phyloP scores from a whole-genome alignment of 441 rosid species.

The California macrophylla region DNA sequence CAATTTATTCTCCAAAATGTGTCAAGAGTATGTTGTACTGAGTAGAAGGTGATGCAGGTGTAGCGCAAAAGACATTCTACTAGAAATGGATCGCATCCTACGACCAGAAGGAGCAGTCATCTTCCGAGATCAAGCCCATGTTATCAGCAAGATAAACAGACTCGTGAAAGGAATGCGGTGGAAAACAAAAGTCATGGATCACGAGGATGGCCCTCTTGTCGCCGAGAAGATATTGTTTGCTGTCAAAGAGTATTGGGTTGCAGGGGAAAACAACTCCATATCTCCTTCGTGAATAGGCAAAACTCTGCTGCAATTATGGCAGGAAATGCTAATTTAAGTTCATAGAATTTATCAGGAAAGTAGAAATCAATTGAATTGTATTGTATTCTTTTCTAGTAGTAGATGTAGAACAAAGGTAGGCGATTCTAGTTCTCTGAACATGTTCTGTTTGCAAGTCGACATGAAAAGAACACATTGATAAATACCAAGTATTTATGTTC shows the following conservation, averaged over 20 bases:
- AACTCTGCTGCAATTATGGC: too few species aligned
- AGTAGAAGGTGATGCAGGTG: slow-evolving; percentile 39
- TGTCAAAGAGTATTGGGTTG: neutral
- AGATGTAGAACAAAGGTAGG: too few species aligned
- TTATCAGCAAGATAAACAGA: slow-evolving; percentile 53
- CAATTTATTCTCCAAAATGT: too few species aligned
- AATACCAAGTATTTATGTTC: too few species aligned
- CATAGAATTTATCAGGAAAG: too few species aligned
- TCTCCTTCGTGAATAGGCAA: neutral
- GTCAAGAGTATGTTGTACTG: too few species aligned
- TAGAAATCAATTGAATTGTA: too few species aligned
- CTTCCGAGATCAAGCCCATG: slow-evolving; percentile 68
- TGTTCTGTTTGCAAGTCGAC: too few species aligned
- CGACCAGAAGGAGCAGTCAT: slow-evolving; percentile 85
- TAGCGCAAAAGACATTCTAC: slow-evolving; percentile 65
- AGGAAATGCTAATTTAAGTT: too few species aligned
- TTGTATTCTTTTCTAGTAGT: too few species aligned
- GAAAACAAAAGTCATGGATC: slow-evolving; percentile 77
- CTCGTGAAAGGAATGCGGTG: slow-evolving; percentile 75
- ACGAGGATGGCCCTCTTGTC: slow-evolving; percentile 90
- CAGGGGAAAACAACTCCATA: neutral
- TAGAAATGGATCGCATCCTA: slow-evolving; percentile 79
- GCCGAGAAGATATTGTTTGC: slow-evolving; percentile 54
- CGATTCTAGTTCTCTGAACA: too few species aligned
- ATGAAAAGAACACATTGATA: too few species aligned